Evolutionary conservation across 352 stramenopile species (phyloP).

Genomic region (Globisporangium spiculum): DNA sequence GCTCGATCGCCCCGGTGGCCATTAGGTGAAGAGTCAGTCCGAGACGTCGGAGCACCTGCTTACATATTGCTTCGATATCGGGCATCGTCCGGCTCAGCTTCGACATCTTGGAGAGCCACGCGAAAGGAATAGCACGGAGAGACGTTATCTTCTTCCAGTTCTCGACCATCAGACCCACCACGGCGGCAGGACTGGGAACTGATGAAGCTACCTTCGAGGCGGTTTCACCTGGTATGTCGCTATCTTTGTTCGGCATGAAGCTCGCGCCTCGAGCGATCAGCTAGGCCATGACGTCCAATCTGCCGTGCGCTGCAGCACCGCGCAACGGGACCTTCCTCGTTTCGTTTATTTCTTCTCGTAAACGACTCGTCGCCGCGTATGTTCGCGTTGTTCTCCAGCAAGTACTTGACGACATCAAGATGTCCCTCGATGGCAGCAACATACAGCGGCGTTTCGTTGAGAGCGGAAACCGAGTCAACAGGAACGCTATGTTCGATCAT

Average conservation of each 20-base stretch:
- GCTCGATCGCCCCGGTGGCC: too few relatives aligned
- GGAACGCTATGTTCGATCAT: background rate
- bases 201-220: background rate
- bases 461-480: too few relatives aligned
- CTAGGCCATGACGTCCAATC: background rate
- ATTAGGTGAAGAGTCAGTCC: too few relatives aligned
- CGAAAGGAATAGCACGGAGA: too few relatives aligned
- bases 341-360: too few relatives aligned
- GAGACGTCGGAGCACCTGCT: too few relatives aligned
- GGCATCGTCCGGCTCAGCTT: background rate
- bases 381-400: background rate
- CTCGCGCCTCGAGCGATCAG: background rate
- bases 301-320: background rate
- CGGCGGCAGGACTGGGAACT: background rate
- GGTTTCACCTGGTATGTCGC: too few relatives aligned
- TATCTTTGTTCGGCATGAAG: background rate
- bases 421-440: background rate
- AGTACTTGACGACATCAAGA: background rate
- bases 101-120: too few relatives aligned
- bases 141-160: background rate
- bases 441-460: background rate
- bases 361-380: background rate
- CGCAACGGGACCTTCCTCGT: background rate
- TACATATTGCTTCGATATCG: background rate
- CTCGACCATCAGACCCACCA: background rate